phyloP scores from a whole-genome alignment of 257 asterid species.

The Lantana camara region DNA sequence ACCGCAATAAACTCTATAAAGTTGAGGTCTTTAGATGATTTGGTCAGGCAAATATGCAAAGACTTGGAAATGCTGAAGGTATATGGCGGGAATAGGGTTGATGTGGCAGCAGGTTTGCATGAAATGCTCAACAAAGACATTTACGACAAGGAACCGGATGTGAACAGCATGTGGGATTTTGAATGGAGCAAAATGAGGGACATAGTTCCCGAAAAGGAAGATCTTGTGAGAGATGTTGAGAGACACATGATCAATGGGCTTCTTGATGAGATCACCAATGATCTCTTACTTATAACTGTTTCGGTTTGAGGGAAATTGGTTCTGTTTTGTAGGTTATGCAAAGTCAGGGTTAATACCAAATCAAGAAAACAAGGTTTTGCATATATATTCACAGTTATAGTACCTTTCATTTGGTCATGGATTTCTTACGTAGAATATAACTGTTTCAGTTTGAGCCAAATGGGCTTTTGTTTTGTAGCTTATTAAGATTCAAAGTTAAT shows the following conservation, averaged over 20 bases:
- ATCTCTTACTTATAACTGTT: slow-evolving; percentile 44
- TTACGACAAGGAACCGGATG: slow-evolving; percentile 41
- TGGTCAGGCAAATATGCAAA: slow-evolving; percentile 66
- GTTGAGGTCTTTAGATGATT: slow-evolving; percentile 57
- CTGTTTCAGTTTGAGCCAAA: slow-evolving; percentile 40
- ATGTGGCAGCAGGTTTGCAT: slow-evolving; percentile 48
- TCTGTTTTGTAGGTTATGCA: slow-evolving; percentile 26
- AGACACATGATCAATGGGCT: slow-evolving; percentile 66
- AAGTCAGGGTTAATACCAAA: neutral
- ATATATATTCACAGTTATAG: slow-evolving; percentile 13
- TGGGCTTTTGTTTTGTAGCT: slow-evolving; percentile 26
- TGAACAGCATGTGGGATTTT: slow-evolving; percentile 78
- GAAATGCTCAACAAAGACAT: slow-evolving; percentile 69
- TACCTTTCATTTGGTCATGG: slow-evolving; percentile 15
- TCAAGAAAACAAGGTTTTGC: slow-evolving; percentile 13
- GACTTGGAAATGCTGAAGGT: slow-evolving; percentile 57
- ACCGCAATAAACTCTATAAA: slow-evolving; percentile 23
- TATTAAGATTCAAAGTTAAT: neutral
- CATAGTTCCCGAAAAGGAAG: slow-evolving; percentile 54
- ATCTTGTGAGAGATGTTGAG: slow-evolving; percentile 61
- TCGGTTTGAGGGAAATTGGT: slow-evolving; percentile 33
- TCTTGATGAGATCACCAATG: slow-evolving; percentile 64
- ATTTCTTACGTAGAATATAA: slow-evolving; percentile 43
- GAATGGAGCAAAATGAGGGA: slow-evolving; percentile 57
- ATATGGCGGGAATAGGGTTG: slow-evolving; percentile 39